These are phyloP conservation scores for Gillenia trifoliata DNA, from an alignment of 306 rosid genomes.

Conservation along the genomic window DNA sequence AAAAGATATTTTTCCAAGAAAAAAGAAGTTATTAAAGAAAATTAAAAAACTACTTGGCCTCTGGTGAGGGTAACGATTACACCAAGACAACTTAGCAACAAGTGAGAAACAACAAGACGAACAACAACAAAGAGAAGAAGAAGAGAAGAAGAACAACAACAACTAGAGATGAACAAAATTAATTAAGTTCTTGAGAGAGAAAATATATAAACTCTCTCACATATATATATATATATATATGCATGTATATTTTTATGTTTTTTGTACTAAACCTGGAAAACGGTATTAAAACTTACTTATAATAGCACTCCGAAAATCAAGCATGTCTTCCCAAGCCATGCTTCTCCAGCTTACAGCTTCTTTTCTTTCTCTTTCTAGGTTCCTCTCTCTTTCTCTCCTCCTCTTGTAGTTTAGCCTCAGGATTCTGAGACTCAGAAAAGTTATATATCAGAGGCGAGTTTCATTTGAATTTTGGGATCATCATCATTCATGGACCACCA, in stretches of 20 bases:
- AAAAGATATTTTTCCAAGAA: no score
- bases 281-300: constrained; percentile 35
- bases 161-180: not conserved
- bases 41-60: no score
- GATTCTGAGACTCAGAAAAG: not conserved
- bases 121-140: not conserved
- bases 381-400: not conserved
- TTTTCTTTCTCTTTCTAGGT: no score
- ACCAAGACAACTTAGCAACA: not conserved
- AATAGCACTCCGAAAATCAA: constrained; percentile 10
- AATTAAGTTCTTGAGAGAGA: not conserved
- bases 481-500: no score
- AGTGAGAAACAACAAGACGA: no score
- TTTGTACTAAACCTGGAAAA: not conserved
- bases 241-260: not conserved
- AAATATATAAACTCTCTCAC: not conserved
- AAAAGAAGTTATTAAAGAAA: no score
- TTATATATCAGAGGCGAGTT: not conserved
- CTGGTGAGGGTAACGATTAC: not conserved
- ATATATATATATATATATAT: no score
- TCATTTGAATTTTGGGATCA: not conserved
- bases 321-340: constrained; percentile 41
- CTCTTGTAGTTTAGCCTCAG: not conserved
- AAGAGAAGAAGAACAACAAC: no score
- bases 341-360: constrained; percentile 27